Evolutionary conservation across 768 basidiomycete species (phyloP), one percentile per base, ranked within the genome.

Genomic region (Boletus vermiculosoides): DNA sequence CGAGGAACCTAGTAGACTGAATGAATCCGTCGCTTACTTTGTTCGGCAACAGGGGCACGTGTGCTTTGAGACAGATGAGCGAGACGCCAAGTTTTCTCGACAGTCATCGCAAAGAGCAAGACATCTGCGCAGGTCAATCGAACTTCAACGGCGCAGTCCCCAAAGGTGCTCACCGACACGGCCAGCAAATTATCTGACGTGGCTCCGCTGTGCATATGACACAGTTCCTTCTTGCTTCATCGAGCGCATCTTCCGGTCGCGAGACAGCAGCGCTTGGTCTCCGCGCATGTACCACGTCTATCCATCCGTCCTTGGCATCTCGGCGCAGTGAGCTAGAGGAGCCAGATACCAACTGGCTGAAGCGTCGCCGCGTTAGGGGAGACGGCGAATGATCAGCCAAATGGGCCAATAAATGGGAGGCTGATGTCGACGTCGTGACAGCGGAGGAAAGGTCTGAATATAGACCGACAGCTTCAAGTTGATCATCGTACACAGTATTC

Each of bases 181-280:
- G 89, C 89, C 89, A 92, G 63, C 88, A 91, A 50, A 92, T 88
- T 55, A 92, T 80, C 65, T 87, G 83, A 48, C 89, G 74, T 28
- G 78, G 73, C 55, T 86, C 85, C n/a, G 74, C 74, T 28, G 84
- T 88, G 62, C 89, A 92, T 48, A 92, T 79, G 6, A 92, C 88
- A 64, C 90, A 92, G 48, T 75, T 71, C 25, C 74, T 71, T 50
- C 78, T 67, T 4, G 56, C 37, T 31, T 68, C 71, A n/a, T 59
- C 62, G 0, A 50, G 34, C 8, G 34, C 0, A 28, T 72, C 74
- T 63, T 55, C 75, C 44, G 50, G 60, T 60, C 41, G 75, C 61
- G 57, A 28, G 33, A 22, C 34, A 16, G n/a, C 40, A 18, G 15
- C 63, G 61, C 42, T 56, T 57, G 60, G 60, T 52, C 53, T 59